Base-by-base conservation (phyloP, 768 basidiomycete species). In the Inosperma sp. region DNA sequence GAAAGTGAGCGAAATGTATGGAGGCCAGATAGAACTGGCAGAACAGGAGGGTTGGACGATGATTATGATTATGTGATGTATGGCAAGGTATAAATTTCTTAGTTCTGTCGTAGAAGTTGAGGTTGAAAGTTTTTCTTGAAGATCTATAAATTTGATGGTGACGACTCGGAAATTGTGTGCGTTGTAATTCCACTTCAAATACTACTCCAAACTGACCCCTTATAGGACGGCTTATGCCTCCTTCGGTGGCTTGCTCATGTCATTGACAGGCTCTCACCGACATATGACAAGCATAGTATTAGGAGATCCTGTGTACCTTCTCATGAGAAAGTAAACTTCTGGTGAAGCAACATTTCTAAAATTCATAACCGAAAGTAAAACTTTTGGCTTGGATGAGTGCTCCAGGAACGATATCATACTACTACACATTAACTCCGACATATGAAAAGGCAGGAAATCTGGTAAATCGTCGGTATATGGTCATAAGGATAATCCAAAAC, bases 11-110 rank as follows among this genome's bases (percentile, higher is more conserved):
- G 83, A 49, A 78, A 88, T 62, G 79, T 86, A 14, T 93, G 90
- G 90, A 72, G 90, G 62, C 90, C 90, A 44, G 89, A 90, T 62
- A 85, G 84, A 30, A 93, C 84, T 68, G 90, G 80, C 12, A 78
- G 76, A 57, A 77, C 80, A 64, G 53, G 62, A 49, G 94, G 84
- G 9, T 66, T 99, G 22, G 95, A 97, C 56, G 88, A 93, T 52
- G 93, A 98, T 57, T 99, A 93, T 62, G 94, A 97, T 63, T 99
- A 98, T 74, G 95, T 99, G 57, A 97, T 97, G 93, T 93, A 91
- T 66, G 95, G 95, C 26, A 98, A 94, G 83, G 93, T 94, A 57
- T 51, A 76, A 59, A 17, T 36, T 46, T 17, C 48, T 25, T 22
- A 26, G 10, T 35, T 8, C n/a, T 30, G 31, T 16, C 33, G 17